Conservation (phyloP, 2,329 filamentous ascomycete genomes). For the Xylaria arbuscula region DNA sequence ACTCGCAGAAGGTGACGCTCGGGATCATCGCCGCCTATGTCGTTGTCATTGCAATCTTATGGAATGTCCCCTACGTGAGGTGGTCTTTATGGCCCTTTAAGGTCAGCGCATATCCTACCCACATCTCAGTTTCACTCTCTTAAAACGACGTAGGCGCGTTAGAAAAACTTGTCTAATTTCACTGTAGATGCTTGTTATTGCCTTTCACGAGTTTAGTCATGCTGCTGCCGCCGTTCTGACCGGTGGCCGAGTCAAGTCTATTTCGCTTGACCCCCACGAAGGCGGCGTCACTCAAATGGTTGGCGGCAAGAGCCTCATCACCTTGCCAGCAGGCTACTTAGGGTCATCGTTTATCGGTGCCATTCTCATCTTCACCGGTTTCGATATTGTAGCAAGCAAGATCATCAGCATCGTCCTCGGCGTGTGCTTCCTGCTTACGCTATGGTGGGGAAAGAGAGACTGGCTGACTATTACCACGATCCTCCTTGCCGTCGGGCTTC, state of each 20-base stretch:
- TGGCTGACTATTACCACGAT: slow-evolving; percentile 81
- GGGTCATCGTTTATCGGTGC: slow-evolving; percentile 82
- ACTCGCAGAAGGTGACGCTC: slow-evolving; percentile 76
- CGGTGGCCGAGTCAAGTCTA: slow-evolving; percentile 78
- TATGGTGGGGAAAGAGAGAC: slow-evolving; percentile 84
- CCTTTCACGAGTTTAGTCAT: slow-evolving; percentile 84
- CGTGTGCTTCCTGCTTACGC: slow-evolving; percentile 79
- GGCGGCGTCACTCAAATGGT: slow-evolving; percentile 83
- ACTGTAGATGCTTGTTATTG: slow-evolving; percentile 79
- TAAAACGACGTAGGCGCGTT: not conserved
- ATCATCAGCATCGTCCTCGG: slow-evolving; percentile 79
- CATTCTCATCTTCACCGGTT: slow-evolving; percentile 81
- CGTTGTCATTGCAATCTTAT: slow-evolving; percentile 78
- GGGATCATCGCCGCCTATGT: slow-evolving; percentile 78
- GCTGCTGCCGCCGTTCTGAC: slow-evolving; percentile 78
- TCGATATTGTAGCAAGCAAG: slow-evolving; percentile 84
- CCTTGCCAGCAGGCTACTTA: slow-evolving; percentile 80
- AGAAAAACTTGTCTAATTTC: slow-evolving; percentile 30
- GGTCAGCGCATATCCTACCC: slow-evolving; percentile 55
- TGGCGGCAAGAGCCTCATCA: slow-evolving; percentile 76
- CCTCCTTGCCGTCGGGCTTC: slow-evolving; percentile 73
- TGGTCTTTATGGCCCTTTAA: slow-evolving; percentile 85
- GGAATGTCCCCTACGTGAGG: slow-evolving; percentile 82
- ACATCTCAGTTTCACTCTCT: not conserved
- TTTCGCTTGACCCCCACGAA: slow-evolving; percentile 79